phyloP scores from a whole-genome alignment of 441 rosid genomes.

The Mallotus japonicus region DNA sequence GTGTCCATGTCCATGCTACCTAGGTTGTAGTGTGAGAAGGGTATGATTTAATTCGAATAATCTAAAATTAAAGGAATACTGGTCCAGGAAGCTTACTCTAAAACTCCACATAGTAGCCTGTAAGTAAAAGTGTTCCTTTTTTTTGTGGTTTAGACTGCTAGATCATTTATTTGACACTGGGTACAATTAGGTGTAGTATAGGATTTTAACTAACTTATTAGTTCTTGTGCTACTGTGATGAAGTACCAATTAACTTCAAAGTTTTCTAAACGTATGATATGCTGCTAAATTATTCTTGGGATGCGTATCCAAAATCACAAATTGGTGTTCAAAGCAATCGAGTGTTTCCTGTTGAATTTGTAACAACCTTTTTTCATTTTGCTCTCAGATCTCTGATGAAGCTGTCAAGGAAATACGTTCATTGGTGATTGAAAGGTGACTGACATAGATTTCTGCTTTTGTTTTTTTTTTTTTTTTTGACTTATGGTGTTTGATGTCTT shows the following conservation, averaged over 20 bases:
- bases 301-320: background rate
- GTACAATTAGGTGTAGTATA: no score
- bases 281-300: background rate
- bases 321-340: background rate
- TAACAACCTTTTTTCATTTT: constrained; percentile 11
- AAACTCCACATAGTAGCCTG: background rate
- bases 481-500: constrained; percentile 4
- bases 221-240: background rate
- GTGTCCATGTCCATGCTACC: no score
- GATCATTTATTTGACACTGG: no score
- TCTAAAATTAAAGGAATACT: background rate
- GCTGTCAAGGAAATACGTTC: constrained; percentile 75
- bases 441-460: constrained; percentile 20
- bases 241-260: background rate
- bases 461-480: constrained; percentile 5
- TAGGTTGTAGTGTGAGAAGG: background rate
- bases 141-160: background rate
- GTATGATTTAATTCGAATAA: background rate
- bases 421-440: constrained; percentile 71
- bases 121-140: background rate
- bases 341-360: constrained; percentile 1
- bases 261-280: background rate
- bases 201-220: background rate
- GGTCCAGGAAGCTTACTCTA: background rate
- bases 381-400: constrained; percentile 77